Conservation (phyloP, 306 rosid genomes). For the Inga oerstediana region DNA sequence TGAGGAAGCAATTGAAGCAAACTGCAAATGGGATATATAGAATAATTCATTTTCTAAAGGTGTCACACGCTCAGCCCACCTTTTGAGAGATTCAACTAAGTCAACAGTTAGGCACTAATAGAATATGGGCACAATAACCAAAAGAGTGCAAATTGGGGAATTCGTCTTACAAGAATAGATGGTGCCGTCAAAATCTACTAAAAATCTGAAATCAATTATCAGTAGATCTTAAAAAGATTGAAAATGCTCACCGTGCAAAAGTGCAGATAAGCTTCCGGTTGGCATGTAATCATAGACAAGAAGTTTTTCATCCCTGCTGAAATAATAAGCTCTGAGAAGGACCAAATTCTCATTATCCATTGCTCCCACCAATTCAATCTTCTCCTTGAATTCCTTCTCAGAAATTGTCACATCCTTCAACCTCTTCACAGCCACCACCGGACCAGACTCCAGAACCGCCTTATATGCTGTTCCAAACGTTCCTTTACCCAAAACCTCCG, state of each 20-base stretch:
- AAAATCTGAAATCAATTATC: constrained; percentile 16
- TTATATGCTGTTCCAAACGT: constrained; percentile 70
- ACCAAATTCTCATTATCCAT: constrained; percentile 70
- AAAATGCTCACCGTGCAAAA: constrained; percentile 58
- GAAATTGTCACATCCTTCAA: constrained; percentile 60
- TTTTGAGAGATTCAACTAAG: constrained; percentile 22
- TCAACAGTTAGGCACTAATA: constrained; percentile 7
- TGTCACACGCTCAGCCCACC: background rate
- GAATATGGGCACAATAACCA: background rate
- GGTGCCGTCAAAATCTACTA: constrained; percentile 15
- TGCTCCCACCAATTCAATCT: constrained; percentile 60
- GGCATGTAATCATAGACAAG: constrained; percentile 74
- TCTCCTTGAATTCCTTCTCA: constrained; percentile 64
- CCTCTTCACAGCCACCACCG: constrained; percentile 67
- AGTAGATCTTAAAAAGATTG: background rate
- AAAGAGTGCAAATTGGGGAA: constrained; percentile 13
- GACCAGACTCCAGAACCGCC: constrained; percentile 64
- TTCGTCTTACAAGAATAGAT: constrained; percentile 9
- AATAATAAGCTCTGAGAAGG: constrained; percentile 74
- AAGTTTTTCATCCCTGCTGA: constrained; percentile 69
- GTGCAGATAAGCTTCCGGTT: constrained; percentile 76
- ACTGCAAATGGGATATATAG: background rate
- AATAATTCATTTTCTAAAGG: constrained; percentile 15
- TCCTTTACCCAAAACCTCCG: constrained; percentile 77
- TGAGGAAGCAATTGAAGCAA: constrained; percentile 28